phyloP scores from a whole-genome alignment of 176 grass and related monocot species.

The Microstegium vimineum region DNA sequence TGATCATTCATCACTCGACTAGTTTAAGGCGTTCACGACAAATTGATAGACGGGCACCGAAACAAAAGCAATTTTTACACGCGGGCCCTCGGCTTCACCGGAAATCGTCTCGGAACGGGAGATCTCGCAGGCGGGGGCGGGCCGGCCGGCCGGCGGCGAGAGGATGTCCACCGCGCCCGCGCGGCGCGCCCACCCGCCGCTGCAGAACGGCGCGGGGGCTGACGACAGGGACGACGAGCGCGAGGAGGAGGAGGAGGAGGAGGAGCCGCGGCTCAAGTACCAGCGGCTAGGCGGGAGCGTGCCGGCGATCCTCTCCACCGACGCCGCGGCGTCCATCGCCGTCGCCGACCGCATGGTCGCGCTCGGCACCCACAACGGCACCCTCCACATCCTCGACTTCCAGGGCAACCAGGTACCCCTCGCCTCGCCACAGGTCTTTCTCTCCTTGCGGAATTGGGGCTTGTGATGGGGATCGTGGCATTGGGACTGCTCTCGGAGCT shows the following conservation, averaged over 20 bases:
- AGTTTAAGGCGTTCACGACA: slow-evolving; percentile 32
- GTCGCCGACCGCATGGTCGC: slow-evolving; percentile 90
- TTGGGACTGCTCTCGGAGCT: neutral
- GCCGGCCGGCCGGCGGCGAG: slow-evolving; percentile 27
- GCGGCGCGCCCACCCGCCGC: slow-evolving; percentile 34
- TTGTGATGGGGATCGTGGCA: slow-evolving; percentile 4
- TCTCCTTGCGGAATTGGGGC: slow-evolving; percentile 15
- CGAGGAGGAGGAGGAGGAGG: slow-evolving; percentile 51
- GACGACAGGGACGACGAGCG: slow-evolving; percentile 48
- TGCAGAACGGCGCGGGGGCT: slow-evolving; percentile 59
- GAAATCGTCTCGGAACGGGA: neutral
- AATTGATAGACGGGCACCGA: slow-evolving; percentile 14
- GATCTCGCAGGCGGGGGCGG: slow-evolving; percentile 32
- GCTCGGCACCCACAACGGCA: slow-evolving; percentile 83
- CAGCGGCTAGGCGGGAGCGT: slow-evolving; percentile 86
- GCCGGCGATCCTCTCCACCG: slow-evolving; percentile 66
- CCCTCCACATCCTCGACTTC: slow-evolving; percentile 95
- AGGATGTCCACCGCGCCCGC: slow-evolving; percentile 35
- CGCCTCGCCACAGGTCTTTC: neutral
- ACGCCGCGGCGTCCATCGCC: slow-evolving; percentile 70
- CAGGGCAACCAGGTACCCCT: slow-evolving; percentile 85
- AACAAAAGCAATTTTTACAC: slow-evolving; percentile 30
- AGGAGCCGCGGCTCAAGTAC: slow-evolving; percentile 94
- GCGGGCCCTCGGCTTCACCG: neutral
- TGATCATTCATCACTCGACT: neutral